Evolutionary conservation across 1,139 yeast species (phyloP), one percentile per base, ranked within the genome.

Genomic region (Blastobotrys aristatus): DNA sequence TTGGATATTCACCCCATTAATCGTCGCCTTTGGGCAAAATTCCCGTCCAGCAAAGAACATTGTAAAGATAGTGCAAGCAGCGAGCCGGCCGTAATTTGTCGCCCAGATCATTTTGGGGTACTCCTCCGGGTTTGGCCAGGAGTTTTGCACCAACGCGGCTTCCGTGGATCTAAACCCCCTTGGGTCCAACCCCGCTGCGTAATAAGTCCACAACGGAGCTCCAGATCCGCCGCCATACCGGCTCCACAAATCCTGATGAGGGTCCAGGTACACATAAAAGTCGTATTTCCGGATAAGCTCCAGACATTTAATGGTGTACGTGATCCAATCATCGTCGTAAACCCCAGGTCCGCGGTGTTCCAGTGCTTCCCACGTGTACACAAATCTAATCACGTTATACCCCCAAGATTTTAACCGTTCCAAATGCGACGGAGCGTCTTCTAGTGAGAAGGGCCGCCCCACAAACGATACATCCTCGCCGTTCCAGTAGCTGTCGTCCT

Each of bases 181-280:
- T 0, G 97, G 97, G 47, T 90, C 80, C 46, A 90, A 69, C 0
- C 97, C 97, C 2, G 94, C 95, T n/a, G 95, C 94, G 59, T 85
- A 83, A n/a, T 88, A 67, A 0, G 97, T 89, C 97, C 97, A 90
- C 65, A 87, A 59, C 0, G 97, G 97, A 4, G 97, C 96, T 17
- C 97, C 97, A 50, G 90, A 82, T 1, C 97, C 97, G n/a, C 97
- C 97, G 16, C 82, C 73, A 61, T 73, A 86, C 45, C 97, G 71
- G 5, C 95, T 84, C 97, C 97, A 90, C 14, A 84, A 94, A 63
- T 90, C 97, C 64, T 90, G 97, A 63, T 90, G 97, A 2, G 95
- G 85, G 59, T 90, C 97, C 52, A 90, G 62, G 56, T 85, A 80
- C 5, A 89, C 90, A 60, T 85, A 86, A 17, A 90, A 66, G 0